Conservation (phyloP, 805 yeast genomes). For the Saturnispora besseyi region DNA sequence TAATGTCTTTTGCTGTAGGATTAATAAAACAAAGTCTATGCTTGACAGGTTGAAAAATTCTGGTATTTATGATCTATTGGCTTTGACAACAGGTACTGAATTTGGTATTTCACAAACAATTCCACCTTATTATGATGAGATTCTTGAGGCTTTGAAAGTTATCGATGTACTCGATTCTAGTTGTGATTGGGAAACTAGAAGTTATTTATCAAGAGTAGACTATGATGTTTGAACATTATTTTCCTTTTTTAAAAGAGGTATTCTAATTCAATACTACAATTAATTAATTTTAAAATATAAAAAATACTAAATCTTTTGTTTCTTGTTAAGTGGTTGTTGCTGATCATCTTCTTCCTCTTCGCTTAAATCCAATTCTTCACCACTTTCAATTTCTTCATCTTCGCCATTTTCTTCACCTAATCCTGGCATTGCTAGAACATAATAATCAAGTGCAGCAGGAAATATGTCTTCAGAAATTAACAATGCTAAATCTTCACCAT, state of each 20-base stretch:
- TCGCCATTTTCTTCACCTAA: slow-evolving; percentile 46
- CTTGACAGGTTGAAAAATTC: slow-evolving; percentile 42
- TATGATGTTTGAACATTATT: slow-evolving; percentile 9
- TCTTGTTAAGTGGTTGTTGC: slow-evolving; percentile 8
- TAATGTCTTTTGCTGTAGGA: slow-evolving; percentile 50
- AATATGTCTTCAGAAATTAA: slow-evolving; percentile 69
- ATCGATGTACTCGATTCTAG: slow-evolving; percentile 30
- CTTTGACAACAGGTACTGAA: slow-evolving; percentile 17
- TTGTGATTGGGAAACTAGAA: slow-evolving; percentile 15
- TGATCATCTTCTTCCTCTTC: slow-evolving; percentile 19
- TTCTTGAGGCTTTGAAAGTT: slow-evolving; percentile 48
- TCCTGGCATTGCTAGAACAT: slow-evolving; percentile 63
- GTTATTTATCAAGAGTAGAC: slow-evolving; percentile 14
- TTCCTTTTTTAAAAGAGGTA: neutral
- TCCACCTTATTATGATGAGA: slow-evolving; percentile 39
- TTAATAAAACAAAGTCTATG: slow-evolving; percentile 40
- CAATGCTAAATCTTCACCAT: slow-evolving; percentile 71
- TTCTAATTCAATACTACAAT: neutral
- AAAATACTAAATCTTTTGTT: slow-evolving; percentile 6
- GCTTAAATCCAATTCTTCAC: slow-evolving; percentile 26
- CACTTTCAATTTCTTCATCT: slow-evolving; percentile 45
- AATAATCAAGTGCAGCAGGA: slow-evolving; percentile 79
- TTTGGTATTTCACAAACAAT: slow-evolving; percentile 26
- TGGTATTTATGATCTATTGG: slow-evolving; percentile 40
- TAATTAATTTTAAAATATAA: neutral